These are phyloP conservation scores for Anisogramma anomala DNA, from an alignment of 2,329 filamentous ascomycete species.

Conservation along the genomic window DNA sequence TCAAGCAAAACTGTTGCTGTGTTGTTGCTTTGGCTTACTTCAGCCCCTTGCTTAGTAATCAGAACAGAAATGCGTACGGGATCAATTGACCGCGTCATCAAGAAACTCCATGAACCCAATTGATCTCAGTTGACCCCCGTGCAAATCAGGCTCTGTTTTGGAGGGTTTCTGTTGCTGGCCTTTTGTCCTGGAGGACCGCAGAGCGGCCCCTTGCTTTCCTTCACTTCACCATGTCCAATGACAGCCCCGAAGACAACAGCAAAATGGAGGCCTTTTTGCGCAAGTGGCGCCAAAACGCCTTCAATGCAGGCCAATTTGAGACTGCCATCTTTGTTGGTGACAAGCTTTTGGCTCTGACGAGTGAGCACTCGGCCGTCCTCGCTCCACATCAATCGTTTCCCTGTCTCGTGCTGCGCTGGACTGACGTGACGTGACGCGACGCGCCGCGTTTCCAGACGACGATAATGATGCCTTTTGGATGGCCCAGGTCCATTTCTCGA, in stretches of 20 bases:
- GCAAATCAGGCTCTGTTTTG: too few relatives aligned
- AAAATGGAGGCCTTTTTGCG: constrained; percentile 86
- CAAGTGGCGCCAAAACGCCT: constrained; percentile 87
- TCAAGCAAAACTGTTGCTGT: too few relatives aligned
- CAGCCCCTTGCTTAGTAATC: too few relatives aligned
- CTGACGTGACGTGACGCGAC: neutral
- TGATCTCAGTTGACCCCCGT: too few relatives aligned
- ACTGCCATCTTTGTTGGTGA: constrained; percentile 95
- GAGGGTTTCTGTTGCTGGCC: too few relatives aligned
- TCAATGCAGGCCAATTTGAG: constrained; percentile 93
- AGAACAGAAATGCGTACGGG: too few relatives aligned
- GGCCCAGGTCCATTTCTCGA: constrained; percentile 94
- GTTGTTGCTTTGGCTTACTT: too few relatives aligned
- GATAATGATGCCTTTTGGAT: constrained; percentile 95
- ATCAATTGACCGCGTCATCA: too few relatives aligned
- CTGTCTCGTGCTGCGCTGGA: constrained; percentile 1
- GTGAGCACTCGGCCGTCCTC: constrained; percentile 39
- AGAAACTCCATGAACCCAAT: too few relatives aligned
- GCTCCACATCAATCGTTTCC: neutral
- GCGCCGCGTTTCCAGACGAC: constrained; percentile 48
- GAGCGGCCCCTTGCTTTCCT: neutral
- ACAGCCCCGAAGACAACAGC: constrained; percentile 11
- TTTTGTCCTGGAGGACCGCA: neutral
- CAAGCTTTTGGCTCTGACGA: constrained; percentile 87
- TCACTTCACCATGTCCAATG: constrained; percentile 12